phyloP scores from a whole-genome alignment of 1,284 basidiomycete species.

The Anthracocystis setariae region DNA sequence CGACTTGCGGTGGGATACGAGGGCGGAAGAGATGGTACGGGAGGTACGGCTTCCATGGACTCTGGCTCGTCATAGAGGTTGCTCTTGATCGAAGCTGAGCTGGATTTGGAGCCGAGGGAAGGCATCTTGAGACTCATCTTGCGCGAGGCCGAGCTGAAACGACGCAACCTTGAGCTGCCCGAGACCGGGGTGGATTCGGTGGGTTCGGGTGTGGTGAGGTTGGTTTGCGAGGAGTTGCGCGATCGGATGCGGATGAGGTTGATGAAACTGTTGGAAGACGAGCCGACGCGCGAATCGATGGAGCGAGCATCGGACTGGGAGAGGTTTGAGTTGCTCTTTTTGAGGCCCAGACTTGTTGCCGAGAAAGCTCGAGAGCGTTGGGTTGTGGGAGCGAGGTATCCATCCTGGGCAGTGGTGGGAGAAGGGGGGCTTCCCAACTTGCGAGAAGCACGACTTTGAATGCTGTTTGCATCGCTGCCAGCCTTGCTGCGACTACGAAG shows the following conservation, averaged over 20 bases:
- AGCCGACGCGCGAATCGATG: constrained; percentile 41
- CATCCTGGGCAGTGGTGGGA: constrained; percentile 5
- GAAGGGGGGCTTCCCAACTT: background rate
- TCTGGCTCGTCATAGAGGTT: constrained; percentile 31
- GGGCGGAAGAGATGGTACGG: constrained; percentile 23
- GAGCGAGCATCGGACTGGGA: constrained; percentile 46
- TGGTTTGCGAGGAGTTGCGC: constrained; percentile 40
- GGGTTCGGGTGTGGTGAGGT: constrained; percentile 28
- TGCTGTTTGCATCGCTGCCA: constrained; percentile 12
- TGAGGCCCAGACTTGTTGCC: constrained; percentile 30
- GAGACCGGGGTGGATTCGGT: constrained; percentile 4
- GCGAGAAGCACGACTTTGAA: constrained; percentile 15
- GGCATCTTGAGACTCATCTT: constrained; percentile 50
- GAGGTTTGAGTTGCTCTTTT: constrained; percentile 49
- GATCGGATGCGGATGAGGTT: constrained; percentile 41
- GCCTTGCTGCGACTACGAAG: constrained; percentile 23
- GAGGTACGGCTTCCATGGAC: constrained; percentile 11
- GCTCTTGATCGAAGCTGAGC: constrained; percentile 25
- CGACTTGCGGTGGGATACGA: constrained; percentile 8
- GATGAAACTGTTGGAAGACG: constrained; percentile 32
- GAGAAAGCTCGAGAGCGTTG: constrained; percentile 18
- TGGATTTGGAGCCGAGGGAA: constrained; percentile 11
- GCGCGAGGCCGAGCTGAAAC: constrained; percentile 41
- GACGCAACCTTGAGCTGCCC: constrained; percentile 17
- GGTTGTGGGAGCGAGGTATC: constrained; percentile 23